Percentiles rank a stretch among this genome's conserved stretches.
Conservation (phyloP, 176 grass and related monocot genomes). For the Pharus latifolius region DNA sequence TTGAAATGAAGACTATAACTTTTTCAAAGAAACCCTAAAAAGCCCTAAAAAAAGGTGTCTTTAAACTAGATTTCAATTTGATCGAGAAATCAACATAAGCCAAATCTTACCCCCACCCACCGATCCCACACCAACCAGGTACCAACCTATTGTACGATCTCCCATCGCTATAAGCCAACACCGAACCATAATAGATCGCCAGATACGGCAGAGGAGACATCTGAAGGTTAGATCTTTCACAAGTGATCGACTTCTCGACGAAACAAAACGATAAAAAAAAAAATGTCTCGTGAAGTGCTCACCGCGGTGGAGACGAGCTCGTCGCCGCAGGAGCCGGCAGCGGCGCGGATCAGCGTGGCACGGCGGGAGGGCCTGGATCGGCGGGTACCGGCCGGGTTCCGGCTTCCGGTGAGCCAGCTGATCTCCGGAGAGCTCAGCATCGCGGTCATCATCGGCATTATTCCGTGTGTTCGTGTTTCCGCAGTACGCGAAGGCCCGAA, state of each 20-base stretch:
- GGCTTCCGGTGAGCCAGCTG: conserved; percentile 15
- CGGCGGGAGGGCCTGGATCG: conserved; percentile 19
- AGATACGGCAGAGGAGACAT: background rate
- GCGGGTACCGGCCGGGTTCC: conserved; percentile 7
- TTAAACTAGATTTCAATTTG: background rate
- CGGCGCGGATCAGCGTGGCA: conserved; percentile 46
- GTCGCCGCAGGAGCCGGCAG: conserved; percentile 59
- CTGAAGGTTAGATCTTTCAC: background rate
- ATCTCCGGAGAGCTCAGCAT: conserved; percentile 36
- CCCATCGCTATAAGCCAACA: conserved; percentile 26
- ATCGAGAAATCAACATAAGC: background rate
- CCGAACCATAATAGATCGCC: background rate
- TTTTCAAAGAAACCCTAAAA: too few relatives aligned
- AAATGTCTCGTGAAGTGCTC: conserved; percentile 13
- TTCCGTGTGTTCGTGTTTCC: background rate
- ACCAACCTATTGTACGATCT: too few relatives aligned
- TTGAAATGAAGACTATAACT: background rate
- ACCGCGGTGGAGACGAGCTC: conserved; percentile 95
- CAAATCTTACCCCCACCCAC: background rate
- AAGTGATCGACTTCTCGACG: background rate
- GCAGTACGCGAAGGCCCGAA: too few relatives aligned
- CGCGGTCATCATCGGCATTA: conserved; percentile 39
- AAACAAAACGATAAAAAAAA: background rate
- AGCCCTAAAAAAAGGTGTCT: background rate
- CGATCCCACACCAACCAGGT: background rate